Base-by-base conservation (phyloP, 305 asterid species). In the Fraxinus sp. region DNA sequence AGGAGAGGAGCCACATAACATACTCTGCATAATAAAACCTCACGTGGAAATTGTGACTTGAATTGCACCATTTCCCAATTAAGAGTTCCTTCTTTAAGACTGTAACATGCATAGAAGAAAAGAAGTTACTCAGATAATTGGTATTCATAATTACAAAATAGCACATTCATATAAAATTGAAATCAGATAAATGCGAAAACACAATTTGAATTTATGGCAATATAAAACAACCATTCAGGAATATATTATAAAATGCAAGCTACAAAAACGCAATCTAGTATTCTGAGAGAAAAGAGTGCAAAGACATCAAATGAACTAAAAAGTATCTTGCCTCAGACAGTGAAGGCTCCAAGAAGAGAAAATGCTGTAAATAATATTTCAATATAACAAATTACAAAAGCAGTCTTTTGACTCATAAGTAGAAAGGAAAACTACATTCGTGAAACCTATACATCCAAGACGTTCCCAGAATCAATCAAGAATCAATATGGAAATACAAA, bases 11-110 rank as follows among this genome's bases (percentile, higher is more conserved):
- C 16, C 76, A 83, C 26, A 68, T 24, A 30, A 84, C 94, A 83
- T 91, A 96, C 98, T 86, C 99, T 90, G 86, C 98, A 96, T 36
- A 96, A 89, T 90, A 96, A 91, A 86, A 94, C 97, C 91, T 96
- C 99, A 55, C 97, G 98, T 0, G 98, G 99, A 87, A 94, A 96
- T 82, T 88, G 91, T 59, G 95, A 88, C 94, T 96, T 96, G 97
- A 96, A 94, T 88, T 91, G 95, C 94, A 94, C 83, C 39, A 96
- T 93, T 86, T 96, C 99, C 89, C 91, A 96, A 85, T 94, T 94
- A 75, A 93, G 98, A 82, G 90, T 96, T 86, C 99, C 98, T 89
- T 94, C 99, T 92, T 94, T 94, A 82, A 96, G 86, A 89, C 99
- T 96, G 81, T 82, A 92, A 81, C 10, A 82, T 84, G 80, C 33